These are phyloP conservation scores for Blepharisma japonicum DNA, from an alignment of 73 alveolate genomes.

Conservation along the genomic window DNA sequence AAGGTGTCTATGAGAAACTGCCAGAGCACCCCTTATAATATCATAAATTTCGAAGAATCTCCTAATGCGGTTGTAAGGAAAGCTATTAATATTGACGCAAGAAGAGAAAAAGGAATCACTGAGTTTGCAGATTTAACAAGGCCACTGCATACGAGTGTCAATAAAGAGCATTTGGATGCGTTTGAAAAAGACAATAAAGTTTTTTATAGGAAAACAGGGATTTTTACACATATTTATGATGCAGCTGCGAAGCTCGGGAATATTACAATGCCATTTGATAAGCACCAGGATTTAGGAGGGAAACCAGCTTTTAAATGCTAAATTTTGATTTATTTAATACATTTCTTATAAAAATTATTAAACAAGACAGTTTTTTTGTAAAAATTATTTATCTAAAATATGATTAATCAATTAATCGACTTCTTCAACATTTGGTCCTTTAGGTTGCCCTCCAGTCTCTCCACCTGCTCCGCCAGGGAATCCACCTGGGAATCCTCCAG, in stretches of 20 bases:
- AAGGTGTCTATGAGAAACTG: conserved; percentile 14
- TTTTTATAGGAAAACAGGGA: conserved; percentile 71
- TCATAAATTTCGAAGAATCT: conserved; percentile 47
- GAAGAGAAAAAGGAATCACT: conserved; percentile 70
- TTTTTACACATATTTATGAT: conserved; percentile 82
- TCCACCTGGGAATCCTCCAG: conserved; percentile 58
- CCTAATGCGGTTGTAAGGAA: conserved; percentile 53
- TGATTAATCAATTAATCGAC: conserved; percentile 16
- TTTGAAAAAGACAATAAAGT: conserved; percentile 54
- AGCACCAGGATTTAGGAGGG: conserved; percentile 1
- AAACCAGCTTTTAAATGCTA: background rate
- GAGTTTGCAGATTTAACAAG: conserved; percentile 62
- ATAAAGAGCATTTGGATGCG: conserved; percentile 55
- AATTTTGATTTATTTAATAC: no score
- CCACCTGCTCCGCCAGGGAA: conserved; percentile 38
- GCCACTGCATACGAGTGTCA: conserved; percentile 55
- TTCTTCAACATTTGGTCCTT: conserved; percentile 33
- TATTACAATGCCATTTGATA: conserved; percentile 51
- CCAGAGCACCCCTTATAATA: conserved; percentile 34
- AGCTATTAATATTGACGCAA: conserved; percentile 54
- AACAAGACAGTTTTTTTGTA: no score
- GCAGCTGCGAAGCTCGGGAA: conserved; percentile 88
- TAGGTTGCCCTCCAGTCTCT: conserved; percentile 16
- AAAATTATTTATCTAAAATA: no score
- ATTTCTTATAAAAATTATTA: no score